Percentiles rank a stretch among this genome's conserved stretches.
Conservation (phyloP, 2,329 filamentous ascomycete species). For the Phaeosphaeriaceae sp. region DNA sequence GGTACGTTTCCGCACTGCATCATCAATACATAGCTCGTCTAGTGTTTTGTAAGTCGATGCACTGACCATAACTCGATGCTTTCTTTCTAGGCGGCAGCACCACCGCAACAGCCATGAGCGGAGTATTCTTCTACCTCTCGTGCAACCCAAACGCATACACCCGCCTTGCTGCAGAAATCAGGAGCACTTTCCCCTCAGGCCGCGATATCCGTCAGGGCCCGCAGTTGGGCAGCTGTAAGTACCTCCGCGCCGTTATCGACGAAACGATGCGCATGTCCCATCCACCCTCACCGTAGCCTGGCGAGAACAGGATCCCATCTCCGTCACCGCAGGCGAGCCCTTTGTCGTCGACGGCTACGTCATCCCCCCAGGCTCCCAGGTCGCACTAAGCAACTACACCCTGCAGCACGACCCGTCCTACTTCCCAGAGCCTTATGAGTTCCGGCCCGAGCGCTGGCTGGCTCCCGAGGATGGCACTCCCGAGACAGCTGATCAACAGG, state of each 20-base stretch:
- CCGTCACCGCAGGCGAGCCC: not conserved
- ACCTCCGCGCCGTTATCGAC: conserved; percentile 26
- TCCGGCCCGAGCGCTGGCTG: conserved; percentile 24
- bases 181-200: conserved; percentile 10
- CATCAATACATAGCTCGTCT: not conserved
- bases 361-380: conserved; percentile 7
- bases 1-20: not conserved
- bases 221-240: conserved; percentile 13
- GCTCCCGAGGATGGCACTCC: not conserved
- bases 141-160: not conserved
- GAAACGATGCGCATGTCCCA: conserved; percentile 26
- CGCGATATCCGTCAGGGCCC: conserved; percentile 20
- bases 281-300: conserved; percentile 6
- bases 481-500: not conserved
- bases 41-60: not conserved
- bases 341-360: conserved; percentile 11
- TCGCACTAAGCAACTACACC: conserved; percentile 15
- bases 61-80: too few relatives aligned
- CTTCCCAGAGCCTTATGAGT: conserved; percentile 13
- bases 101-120: conserved; percentile 6
- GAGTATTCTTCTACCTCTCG: conserved; percentile 12
- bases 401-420: conserved; percentile 5
- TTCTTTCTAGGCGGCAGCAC: not conserved
- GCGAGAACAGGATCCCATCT: not conserved
- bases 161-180: conserved; percentile 11